phyloP scores from a whole-genome alignment of 1,284 basidiomycete species.

The Serendipita sp. region DNA sequence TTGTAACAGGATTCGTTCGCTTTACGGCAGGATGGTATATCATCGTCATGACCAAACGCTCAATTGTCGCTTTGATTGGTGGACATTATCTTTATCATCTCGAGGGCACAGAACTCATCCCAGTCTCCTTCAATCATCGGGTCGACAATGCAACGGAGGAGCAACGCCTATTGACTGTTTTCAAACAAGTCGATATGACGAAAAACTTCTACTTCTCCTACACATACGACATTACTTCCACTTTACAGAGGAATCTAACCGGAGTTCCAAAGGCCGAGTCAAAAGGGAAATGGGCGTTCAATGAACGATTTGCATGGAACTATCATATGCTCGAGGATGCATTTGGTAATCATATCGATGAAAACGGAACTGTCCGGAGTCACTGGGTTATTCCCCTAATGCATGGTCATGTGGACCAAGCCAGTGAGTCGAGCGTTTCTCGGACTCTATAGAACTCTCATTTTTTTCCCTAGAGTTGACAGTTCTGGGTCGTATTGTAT shows the following conservation, averaged over 20 bases:
- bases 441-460: slow-evolving; percentile 2
- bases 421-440: slow-evolving; percentile 47
- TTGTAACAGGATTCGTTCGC: slow-evolving; percentile 59
- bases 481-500: slow-evolving; percentile 80
- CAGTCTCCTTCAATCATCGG: slow-evolving; percentile 58
- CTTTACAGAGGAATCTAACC: slow-evolving; percentile 88
- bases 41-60: slow-evolving; percentile 78
- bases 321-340: slow-evolving; percentile 71
- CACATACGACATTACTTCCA: slow-evolving; percentile 93
- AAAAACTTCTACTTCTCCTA: slow-evolving; percentile 99
- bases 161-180: slow-evolving; percentile 74
- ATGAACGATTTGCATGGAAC: slow-evolving; percentile 94
- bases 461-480: slow-evolving; percentile 53
- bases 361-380: slow-evolving; percentile 35
- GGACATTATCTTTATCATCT: slow-evolving; percentile 98
- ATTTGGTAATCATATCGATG: slow-evolving; percentile 28
- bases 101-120: slow-evolving; percentile 78
- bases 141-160: slow-evolving; percentile 77
- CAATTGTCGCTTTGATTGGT: slow-evolving; percentile 85
- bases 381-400: slow-evolving; percentile 88
- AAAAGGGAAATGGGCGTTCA: slow-evolving; percentile 37
- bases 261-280: slow-evolving; percentile 19
- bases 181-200: slow-evolving; percentile 93
- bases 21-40: slow-evolving; percentile 91
- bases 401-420: slow-evolving; percentile 96